These are phyloP conservation scores for Talaromyces pinophilus DNA, from an alignment of 2,329 filamentous ascomycete genomes.

Conservation along the genomic window DNA sequence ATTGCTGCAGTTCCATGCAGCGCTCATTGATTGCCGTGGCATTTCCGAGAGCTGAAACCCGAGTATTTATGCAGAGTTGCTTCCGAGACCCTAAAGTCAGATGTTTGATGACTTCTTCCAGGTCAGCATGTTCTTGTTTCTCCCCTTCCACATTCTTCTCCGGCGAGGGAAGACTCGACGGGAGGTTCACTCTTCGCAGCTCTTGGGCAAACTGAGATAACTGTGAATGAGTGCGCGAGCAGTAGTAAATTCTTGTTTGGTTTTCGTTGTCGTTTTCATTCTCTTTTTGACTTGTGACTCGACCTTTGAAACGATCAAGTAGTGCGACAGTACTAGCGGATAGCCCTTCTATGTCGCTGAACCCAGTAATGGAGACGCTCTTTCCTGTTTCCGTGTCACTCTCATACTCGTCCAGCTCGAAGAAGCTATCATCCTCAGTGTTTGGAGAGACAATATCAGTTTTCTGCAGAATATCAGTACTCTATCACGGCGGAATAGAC, in stretches of 20 bases:
- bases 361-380: constrained; percentile 28
- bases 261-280: constrained; percentile 61
- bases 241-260: constrained; percentile 84
- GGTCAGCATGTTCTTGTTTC: constrained; percentile 28
- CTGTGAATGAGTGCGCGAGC: constrained; percentile 90
- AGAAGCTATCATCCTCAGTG: constrained; percentile 64
- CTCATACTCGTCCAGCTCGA: constrained; percentile 73
- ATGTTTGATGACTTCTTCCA: constrained; percentile 70
- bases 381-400: constrained; percentile 58
- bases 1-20: constrained; percentile 85
- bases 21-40: constrained; percentile 87
- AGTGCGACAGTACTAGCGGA: constrained; percentile 75
- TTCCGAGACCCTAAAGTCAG: constrained; percentile 83
- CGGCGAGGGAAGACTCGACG: constrained; percentile 62
- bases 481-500: neutral
- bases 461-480: constrained; percentile 30
- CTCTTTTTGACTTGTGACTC: constrained; percentile 37
- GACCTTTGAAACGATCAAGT: constrained; percentile 65
- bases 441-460: constrained; percentile 26
- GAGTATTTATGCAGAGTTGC: constrained; percentile 84
- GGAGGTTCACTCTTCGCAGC: constrained; percentile 73
- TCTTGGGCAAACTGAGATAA: constrained; percentile 85
- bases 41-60: constrained; percentile 68
- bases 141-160: constrained; percentile 32
- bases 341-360: constrained; percentile 51